Conservation (phyloP, 2,329 filamentous ascomycete species). For the Pseudogymnoascus sp. region DNA sequence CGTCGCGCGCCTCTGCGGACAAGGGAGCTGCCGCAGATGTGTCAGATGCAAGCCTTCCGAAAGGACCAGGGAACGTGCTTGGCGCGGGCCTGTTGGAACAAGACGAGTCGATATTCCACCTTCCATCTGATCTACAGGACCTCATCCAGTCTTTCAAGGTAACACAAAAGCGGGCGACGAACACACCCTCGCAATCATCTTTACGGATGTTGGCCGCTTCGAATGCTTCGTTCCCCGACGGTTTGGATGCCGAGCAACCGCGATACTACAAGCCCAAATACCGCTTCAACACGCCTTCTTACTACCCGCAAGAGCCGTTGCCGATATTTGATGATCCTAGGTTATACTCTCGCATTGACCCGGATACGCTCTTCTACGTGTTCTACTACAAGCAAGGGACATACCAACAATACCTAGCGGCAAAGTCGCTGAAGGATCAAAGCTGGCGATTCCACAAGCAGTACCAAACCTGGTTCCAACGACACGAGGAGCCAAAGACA, state of each 20-base stretch:
- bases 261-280: slow-evolving; percentile 77
- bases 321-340: slow-evolving; percentile 85
- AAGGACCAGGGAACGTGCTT: background rate
- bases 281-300: slow-evolving; percentile 67
- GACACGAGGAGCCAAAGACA: slow-evolving; percentile 95
- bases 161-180: slow-evolving; percentile 58
- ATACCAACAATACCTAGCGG: slow-evolving; percentile 90
- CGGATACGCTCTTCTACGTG: slow-evolving; percentile 94
- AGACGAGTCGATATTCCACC: slow-evolving; percentile 84
- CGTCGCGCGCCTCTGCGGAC: slow-evolving; percentile 20
- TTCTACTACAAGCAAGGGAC: slow-evolving; percentile 98
- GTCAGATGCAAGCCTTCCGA: slow-evolving; percentile 28
- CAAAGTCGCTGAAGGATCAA: slow-evolving; percentile 94
- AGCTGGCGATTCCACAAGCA: slow-evolving; percentile 99
- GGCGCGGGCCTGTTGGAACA: slow-evolving; percentile 26
- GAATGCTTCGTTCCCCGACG: slow-evolving; percentile 64
- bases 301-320: slow-evolving; percentile 90
- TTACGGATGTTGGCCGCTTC: slow-evolving; percentile 70
- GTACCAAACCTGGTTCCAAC: slow-evolving; percentile 98
- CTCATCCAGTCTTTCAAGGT: slow-evolving; percentile 84
- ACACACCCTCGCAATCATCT: slow-evolving; percentile 50
- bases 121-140: slow-evolving; percentile 82
- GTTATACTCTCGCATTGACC: slow-evolving; percentile 82
- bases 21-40: slow-evolving; percentile 27
- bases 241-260: slow-evolving; percentile 69